Evolutionary conservation across 495 filamentous ascomycete species (phyloP).

Genomic region (Cryomyces minteri): DNA sequence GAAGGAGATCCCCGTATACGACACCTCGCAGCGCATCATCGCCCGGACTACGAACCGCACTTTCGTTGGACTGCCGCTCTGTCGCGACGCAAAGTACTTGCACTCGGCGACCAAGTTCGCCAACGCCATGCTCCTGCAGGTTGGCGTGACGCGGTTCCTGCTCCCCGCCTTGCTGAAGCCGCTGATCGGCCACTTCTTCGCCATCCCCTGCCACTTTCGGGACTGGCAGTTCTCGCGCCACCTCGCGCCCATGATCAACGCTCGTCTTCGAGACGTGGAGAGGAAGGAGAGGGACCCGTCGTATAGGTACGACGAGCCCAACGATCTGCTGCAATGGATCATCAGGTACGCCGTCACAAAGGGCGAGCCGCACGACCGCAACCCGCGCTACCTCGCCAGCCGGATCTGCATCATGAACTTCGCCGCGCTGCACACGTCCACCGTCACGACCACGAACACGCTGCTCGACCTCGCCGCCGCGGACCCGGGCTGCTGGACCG

Average conservation of each 20-base stretch:
- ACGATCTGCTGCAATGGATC: background rate
- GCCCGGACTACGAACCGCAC: slow-evolving; percentile 21
- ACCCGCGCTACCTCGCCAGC: background rate
- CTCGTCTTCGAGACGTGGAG: background rate
- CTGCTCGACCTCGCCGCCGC: slow-evolving; percentile 1
- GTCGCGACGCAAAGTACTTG: slow-evolving; percentile 1
- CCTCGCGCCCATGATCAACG: slow-evolving; percentile 11
- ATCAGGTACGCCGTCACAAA: background rate
- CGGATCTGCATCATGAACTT: slow-evolving; percentile 1
- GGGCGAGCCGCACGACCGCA: background rate
- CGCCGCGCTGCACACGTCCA: slow-evolving; percentile 1
- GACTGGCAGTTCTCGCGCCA: slow-evolving; percentile 10
- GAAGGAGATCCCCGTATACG: slow-evolving; percentile 23
- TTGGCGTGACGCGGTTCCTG: background rate
- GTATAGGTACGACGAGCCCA: background rate
- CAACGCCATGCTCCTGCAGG: background rate
- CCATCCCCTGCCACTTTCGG: background rate
- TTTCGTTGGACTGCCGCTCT: slow-evolving; percentile 5
- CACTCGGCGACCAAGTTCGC: background rate
- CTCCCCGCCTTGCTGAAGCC: background rate
- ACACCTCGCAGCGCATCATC: slow-evolving; percentile 10
- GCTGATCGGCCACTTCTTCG: slow-evolving; percentile 6
- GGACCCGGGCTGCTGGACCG: background rate
- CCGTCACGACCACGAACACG: background rate
- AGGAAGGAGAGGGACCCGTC: background rate